Conservation (phyloP, 129 eudicot species). For the Silybum marianum region DNA sequence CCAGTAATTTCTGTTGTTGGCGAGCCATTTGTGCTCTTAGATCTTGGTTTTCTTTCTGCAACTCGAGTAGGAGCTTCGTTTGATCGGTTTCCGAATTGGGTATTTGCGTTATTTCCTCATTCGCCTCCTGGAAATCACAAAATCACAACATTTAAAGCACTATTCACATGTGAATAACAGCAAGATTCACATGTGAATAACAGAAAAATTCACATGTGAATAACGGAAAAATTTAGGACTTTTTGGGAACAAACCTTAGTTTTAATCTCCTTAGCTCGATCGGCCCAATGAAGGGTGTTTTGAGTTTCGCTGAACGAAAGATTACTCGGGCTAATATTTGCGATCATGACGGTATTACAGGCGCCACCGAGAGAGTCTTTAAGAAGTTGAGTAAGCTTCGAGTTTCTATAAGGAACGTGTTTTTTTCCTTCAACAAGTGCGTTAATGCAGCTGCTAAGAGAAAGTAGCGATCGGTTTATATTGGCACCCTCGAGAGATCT, state of each 20-base stretch:
- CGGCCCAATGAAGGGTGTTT: constrained; percentile 95
- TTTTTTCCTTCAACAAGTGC: constrained; percentile 87
- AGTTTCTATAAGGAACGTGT: constrained; percentile 82
- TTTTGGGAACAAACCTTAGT: constrained; percentile 56
- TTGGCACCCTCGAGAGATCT: constrained; percentile 92
- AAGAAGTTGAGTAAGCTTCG: constrained; percentile 86
- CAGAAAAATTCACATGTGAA: neutral
- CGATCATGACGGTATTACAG: constrained; percentile 88
- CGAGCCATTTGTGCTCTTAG: constrained; percentile 70
- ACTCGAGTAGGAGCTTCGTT: constrained; percentile 75
- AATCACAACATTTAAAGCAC: neutral
- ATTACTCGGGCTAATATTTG: constrained; percentile 84
- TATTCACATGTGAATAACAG: neutral
- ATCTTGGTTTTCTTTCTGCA: constrained; percentile 82
- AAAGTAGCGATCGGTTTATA: constrained; percentile 74
- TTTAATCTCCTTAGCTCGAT: constrained; percentile 85
- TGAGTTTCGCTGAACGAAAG: constrained; percentile 84
- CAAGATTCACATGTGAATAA: neutral
- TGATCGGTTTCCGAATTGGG: constrained; percentile 64
- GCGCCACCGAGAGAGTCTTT: constrained; percentile 89
- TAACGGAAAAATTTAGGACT: neutral
- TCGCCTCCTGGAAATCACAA: constrained; percentile 52
- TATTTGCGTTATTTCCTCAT: constrained; percentile 53
- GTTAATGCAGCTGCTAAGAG: constrained; percentile 89
- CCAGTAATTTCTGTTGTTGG: constrained; percentile 70